Percentiles rank a stretch among this genome's conserved stretches.
These are phyloP conservation scores for Curvularia hawaiiensis DNA, from an alignment of 2,329 filamentous ascomycete species.

Conservation along the genomic window DNA sequence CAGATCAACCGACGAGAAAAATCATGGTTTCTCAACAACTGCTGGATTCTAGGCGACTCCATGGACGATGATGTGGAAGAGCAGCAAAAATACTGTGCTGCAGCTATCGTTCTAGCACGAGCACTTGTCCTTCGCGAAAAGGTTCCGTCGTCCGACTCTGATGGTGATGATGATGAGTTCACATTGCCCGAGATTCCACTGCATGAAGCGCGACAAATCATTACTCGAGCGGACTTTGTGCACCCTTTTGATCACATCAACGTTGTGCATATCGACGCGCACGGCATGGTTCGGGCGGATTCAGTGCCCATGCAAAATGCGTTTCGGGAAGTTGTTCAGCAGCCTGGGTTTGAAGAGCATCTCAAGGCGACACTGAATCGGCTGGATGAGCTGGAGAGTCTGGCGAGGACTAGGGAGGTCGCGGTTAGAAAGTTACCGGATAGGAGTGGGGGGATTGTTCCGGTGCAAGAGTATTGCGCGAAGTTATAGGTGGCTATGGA, in stretches of 20 bases:
- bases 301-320: slow-evolving; percentile 96
- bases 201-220: slow-evolving; percentile 66
- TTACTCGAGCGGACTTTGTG: slow-evolving; percentile 94
- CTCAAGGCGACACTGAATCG: slow-evolving; percentile 81
- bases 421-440: slow-evolving; percentile 76
- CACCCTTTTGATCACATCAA: slow-evolving; percentile 90
- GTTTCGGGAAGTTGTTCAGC: slow-evolving; percentile 78
- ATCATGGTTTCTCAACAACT: slow-evolving; percentile 78
- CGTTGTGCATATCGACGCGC: slow-evolving; percentile 89
- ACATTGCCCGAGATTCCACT: slow-evolving; percentile 71
- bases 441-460: slow-evolving; percentile 38
- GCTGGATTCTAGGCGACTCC: slow-evolving; percentile 73
- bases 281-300: slow-evolving; percentile 85
- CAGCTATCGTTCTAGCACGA: slow-evolving; percentile 90
- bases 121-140: slow-evolving; percentile 83
- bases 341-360: slow-evolving; percentile 79
- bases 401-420: slow-evolving; percentile 87
- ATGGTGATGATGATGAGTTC: slow-evolving; percentile 65
- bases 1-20: slow-evolving; percentile 72
- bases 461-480: slow-evolving; percentile 36
- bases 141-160: slow-evolving; percentile 58
- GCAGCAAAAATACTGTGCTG: slow-evolving; percentile 91
- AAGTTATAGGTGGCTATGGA: slow-evolving; percentile 20
- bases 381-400: slow-evolving; percentile 87
- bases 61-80: slow-evolving; percentile 99